Percentiles rank a stretch among this genome's conserved stretches.
These are phyloP conservation scores for Colletotrichum kahawae DNA, from an alignment of 2,329 filamentous ascomycete species.

Conservation along the genomic window DNA sequence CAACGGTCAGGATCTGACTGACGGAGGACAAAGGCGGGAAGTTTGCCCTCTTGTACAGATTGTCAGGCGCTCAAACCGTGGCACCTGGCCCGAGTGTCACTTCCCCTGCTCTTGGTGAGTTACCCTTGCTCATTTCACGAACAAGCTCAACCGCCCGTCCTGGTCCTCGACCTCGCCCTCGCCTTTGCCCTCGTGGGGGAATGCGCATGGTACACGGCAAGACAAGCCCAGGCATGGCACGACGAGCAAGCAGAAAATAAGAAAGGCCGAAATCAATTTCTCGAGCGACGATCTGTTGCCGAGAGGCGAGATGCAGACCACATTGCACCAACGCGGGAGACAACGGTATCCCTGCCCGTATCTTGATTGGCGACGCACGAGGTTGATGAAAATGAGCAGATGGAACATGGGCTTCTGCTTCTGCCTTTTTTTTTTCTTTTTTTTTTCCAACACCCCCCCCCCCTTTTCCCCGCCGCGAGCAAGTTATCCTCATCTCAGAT, in stretches of 20 bases:
- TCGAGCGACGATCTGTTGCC: constrained; percentile 1
- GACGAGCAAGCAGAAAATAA: background rate
- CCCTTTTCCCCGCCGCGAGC: background rate
- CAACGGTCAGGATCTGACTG: background rate
- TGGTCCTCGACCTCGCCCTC: background rate
- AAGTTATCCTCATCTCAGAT: too few species aligned
- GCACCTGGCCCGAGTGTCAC: background rate
- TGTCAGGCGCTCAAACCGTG: background rate
- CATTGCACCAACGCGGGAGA: background rate
- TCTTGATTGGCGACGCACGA: constrained; percentile 8
- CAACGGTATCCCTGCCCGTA: constrained; percentile 6
- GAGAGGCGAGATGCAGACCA: constrained; percentile 8
- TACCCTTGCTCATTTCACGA: too few species aligned
- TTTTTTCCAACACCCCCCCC: too few species aligned
- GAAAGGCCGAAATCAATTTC: constrained; percentile 4
- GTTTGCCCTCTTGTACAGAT: background rate
- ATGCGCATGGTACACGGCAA: background rate
- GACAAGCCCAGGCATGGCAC: background rate
- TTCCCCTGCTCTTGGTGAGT: background rate
- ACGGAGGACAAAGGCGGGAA: background rate
- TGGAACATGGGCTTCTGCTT: constrained; percentile 1
- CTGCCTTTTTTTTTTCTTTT: too few species aligned
- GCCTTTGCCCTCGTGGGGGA: background rate
- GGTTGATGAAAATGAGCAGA: constrained; percentile 17
- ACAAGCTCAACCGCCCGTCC: too few species aligned